These are phyloP conservation scores for Aspergillus felis DNA, from an alignment of 2,329 filamentous ascomycete species.

Conservation along the genomic window DNA sequence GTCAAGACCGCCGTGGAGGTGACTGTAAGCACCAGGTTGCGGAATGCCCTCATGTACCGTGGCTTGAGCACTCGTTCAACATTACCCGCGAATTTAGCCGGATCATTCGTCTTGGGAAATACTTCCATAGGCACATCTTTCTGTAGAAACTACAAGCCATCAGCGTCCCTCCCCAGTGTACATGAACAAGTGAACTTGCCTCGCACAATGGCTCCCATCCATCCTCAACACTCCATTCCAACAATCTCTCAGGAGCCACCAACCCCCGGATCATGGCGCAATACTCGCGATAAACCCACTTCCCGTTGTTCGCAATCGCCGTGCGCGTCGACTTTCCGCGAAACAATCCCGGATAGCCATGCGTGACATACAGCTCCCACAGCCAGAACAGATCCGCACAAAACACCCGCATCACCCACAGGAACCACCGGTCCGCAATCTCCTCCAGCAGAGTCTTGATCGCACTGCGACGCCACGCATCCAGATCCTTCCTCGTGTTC, in stretches of 20 bases:
- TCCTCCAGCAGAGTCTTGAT: conserved; percentile 8
- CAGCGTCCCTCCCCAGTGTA: no score
- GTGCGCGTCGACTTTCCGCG: not conserved
- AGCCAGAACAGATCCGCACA: conserved; percentile 9
- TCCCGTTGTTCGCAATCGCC: conserved; percentile 10
- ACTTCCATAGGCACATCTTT: not conserved
- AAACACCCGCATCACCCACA: conserved; percentile 8
- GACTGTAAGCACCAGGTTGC: not conserved
- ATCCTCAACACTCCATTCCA: conserved; percentile 24
- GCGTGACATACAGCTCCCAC: conserved; percentile 3
- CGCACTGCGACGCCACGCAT: conserved; percentile 9
- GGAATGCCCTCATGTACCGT: not conserved
- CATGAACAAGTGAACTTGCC: not conserved
- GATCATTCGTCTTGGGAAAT: not conserved
- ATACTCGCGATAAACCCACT: conserved; percentile 21
- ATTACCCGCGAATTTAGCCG: not conserved
- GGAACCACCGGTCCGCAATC: conserved; percentile 5
- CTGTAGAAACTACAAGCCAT: not conserved
- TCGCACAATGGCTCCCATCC: conserved; percentile 27
- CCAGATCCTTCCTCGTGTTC: conserved; percentile 6
- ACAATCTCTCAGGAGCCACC: conserved; percentile 16
- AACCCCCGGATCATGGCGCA: conserved; percentile 22
- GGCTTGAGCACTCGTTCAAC: not conserved
- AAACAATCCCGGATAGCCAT: conserved; percentile 11
- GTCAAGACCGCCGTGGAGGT: not conserved